Evolutionary conservation across 139 green algal species (phyloP).

Genomic region (Chlorella sorokiniana): DNA sequence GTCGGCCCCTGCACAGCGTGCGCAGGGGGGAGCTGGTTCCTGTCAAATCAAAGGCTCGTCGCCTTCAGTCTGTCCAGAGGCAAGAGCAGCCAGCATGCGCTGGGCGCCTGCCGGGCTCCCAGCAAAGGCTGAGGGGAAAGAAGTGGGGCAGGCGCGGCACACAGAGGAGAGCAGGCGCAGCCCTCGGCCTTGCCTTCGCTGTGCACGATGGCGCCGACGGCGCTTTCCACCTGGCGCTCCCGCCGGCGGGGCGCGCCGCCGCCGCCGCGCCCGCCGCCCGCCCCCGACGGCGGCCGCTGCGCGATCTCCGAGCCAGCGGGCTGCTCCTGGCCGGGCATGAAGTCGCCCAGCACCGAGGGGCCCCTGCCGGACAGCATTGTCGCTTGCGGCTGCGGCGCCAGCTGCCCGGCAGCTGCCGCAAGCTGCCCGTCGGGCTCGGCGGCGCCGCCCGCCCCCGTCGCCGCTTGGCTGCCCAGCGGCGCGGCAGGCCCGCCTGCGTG

Average conservation of each 20-base stretch:
- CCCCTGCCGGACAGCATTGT: conserved; percentile 25
- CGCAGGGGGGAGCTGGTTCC: not conserved
- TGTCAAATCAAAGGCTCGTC: not conserved
- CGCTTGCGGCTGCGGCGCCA: not conserved
- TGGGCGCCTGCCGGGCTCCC: no score
- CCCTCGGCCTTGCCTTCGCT: not conserved
- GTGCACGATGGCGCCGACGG: conserved; percentile 21
- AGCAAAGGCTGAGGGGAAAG: not conserved
- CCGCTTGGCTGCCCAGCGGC: not conserved
- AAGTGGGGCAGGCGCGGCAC: not conserved
- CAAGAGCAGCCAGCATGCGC: no score
- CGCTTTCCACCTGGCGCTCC: conserved; percentile 23
- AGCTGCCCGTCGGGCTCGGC: not conserved
- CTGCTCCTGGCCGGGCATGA: not conserved
- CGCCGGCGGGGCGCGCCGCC: not conserved
- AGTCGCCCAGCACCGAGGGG: conserved; percentile 2
- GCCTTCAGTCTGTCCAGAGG: no score
- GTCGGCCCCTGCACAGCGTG: not conserved
- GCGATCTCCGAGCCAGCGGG: not conserved
- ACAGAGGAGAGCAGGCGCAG: not conserved
- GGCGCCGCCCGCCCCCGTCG: no score
- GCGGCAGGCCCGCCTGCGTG: not conserved
- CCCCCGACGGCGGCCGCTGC: not conserved
- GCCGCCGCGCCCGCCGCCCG: not conserved
- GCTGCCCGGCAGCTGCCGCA: conserved; percentile 3